Conservation (phyloP, 2,329 filamentous ascomycete species). For the Aotearoamyces nothofagi region DNA sequence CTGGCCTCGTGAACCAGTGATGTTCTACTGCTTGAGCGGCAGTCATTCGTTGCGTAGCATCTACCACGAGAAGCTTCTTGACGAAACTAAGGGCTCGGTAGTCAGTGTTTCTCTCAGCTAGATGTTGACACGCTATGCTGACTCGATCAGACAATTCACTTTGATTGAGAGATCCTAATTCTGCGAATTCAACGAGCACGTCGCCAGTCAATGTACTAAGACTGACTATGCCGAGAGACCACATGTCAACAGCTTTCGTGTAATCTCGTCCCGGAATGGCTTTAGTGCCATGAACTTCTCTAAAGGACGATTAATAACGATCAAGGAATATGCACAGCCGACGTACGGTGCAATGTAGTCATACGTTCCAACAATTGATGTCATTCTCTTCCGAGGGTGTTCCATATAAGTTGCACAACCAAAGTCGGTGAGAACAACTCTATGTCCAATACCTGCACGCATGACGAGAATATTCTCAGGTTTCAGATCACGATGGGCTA, state of each 20-base stretch:
- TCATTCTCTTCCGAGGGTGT: conserved; percentile 10
- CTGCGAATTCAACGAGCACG: conserved; percentile 6
- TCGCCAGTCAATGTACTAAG: conserved; percentile 14
- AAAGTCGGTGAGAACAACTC: conserved; percentile 19
- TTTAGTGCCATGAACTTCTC: conserved; percentile 6
- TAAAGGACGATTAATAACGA: too few relatives aligned
- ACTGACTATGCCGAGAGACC: conserved; percentile 17
- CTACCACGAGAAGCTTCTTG: conserved; percentile 19
- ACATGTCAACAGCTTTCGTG: conserved; percentile 17
- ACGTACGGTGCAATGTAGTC: conserved; percentile 19
- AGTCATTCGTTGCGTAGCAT: conserved; percentile 20
- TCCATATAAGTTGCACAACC: conserved; percentile 14
- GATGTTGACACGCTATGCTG: neutral
- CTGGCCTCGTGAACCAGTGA: conserved; percentile 21
- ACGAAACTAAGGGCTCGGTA: conserved; percentile 19
- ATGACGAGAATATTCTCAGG: conserved; percentile 18
- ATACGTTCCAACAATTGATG: conserved; percentile 15
- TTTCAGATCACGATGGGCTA: conserved; percentile 19
- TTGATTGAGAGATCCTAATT: conserved; percentile 4
- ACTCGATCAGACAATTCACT: neutral
- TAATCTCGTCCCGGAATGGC: conserved; percentile 9
- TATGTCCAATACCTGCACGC: conserved; percentile 14
- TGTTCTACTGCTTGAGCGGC: conserved; percentile 20
- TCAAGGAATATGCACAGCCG: too few relatives aligned
- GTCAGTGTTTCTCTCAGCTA: conserved; percentile 9